Conservation (phyloP, 2,329 filamentous ascomycete genomes). For the Fusarium brachygibbosum region DNA sequence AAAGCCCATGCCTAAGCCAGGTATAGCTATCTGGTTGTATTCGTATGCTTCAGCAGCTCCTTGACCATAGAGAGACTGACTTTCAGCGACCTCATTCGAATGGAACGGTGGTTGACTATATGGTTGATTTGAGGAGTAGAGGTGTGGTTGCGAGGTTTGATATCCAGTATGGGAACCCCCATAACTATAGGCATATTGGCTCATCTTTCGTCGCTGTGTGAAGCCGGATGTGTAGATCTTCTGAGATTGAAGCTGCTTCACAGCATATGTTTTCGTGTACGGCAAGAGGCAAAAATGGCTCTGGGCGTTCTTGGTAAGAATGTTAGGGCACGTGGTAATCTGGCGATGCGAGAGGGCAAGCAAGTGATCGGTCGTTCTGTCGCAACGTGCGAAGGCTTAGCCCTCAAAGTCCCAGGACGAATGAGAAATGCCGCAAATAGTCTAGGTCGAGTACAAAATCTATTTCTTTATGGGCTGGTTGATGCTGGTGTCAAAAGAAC, state of each 20-base stretch:
- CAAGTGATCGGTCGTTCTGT: neutral
- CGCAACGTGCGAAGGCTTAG: neutral
- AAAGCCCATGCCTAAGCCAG: constrained; percentile 53
- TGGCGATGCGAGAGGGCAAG: neutral
- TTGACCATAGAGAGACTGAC: constrained; percentile 20
- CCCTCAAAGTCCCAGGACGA: neutral
- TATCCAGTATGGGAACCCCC: constrained; percentile 42
- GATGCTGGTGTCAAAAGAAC: constrained; percentile 1
- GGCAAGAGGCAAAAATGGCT: neutral
- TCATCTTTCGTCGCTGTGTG: constrained; percentile 45
- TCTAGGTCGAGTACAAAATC: neutral
- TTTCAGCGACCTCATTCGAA: constrained; percentile 15
- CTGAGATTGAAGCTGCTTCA: neutral
- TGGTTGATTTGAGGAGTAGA: constrained; percentile 31
- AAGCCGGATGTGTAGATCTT: neutral
- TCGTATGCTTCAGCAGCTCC: constrained; percentile 40
- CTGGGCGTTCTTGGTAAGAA: neutral
- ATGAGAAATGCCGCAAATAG: neutral
- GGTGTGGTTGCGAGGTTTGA: constrained; percentile 40
- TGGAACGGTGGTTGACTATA: constrained; percentile 28
- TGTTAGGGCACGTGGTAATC: neutral
- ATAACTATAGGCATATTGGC: constrained; percentile 48
- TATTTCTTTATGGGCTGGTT: neutral
- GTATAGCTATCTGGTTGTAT: constrained; percentile 52
- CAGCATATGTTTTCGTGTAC: neutral